A percentile compares a stretch with the other conserved stretches of the same genome.
Evolutionary conservation across 139 green algal genomes (phyloP).

Genomic region (Mychonastes homosphaera): DNA sequence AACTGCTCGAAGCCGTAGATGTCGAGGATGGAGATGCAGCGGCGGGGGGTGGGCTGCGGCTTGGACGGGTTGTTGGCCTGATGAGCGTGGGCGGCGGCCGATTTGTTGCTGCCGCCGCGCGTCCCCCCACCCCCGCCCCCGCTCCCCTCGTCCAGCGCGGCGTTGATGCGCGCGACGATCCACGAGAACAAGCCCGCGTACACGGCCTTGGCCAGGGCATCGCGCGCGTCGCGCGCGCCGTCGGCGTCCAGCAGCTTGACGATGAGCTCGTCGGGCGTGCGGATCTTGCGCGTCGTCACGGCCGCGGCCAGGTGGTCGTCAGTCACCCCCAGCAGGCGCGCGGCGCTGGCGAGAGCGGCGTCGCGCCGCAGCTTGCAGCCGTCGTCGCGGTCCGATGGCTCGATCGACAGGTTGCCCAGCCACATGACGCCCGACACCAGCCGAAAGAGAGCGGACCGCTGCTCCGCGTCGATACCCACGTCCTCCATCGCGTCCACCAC

Average conservation of each 20-base stretch:
- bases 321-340: slow-evolving; percentile 39
- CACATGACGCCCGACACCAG: slow-evolving; percentile 79
- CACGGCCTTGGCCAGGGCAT: slow-evolving; percentile 76
- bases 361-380: slow-evolving; percentile 16
- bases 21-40: slow-evolving; percentile 75
- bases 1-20: slow-evolving; percentile 95
- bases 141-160: slow-evolving; percentile 36
- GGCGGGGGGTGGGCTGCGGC: slow-evolving; percentile 6
- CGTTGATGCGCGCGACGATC: slow-evolving; percentile 60
- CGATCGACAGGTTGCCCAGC: slow-evolving; percentile 79
- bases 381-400: slow-evolving; percentile 31
- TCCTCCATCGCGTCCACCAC: slow-evolving; percentile 67
- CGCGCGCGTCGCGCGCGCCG: slow-evolving; percentile 54
- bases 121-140: slow-evolving; percentile 3
- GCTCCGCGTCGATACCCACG: slow-evolving; percentile 57
- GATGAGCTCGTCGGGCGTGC: slow-evolving; percentile 55
- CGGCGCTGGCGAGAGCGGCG: slow-evolving; percentile 25
- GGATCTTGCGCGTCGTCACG: slow-evolving; percentile 26
- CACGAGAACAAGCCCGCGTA: slow-evolving; percentile 65
- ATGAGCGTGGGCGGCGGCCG: too few relatives aligned
- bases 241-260: slow-evolving; percentile 48
- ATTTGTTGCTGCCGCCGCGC: too few relatives aligned
- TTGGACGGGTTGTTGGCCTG: too few relatives aligned
- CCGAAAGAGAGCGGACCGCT: slow-evolving; percentile 50
- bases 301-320: slow-evolving; percentile 2